Base-by-base conservation (phyloP, 805 yeast genomes). In the Saccharomycopsis fodiens region DNA sequence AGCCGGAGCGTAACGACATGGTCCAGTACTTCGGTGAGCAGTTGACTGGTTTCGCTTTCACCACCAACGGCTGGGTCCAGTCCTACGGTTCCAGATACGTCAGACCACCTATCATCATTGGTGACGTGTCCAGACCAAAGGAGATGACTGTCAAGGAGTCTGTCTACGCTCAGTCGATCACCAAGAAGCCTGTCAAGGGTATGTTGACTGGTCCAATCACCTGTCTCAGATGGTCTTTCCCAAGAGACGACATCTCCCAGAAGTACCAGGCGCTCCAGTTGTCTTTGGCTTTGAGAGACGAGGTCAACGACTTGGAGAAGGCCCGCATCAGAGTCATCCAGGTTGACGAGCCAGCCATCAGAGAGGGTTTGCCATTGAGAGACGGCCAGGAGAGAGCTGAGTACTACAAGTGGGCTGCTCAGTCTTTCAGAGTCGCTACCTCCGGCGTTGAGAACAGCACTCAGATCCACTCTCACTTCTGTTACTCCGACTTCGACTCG, bases 1-100 rank as follows among this genome's bases (percentile, higher is more conserved):
- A 93, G 78, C 98, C 99, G 72, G 98, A 93, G 82, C 85, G 99
- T 82, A 93, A 93, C 77, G 99, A 93, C 77, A 93, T 93, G 99
- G 98, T 93, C 64, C 98, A 93, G 79, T 93, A 91, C 83, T 93
- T 93, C 58, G 99, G 98, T 78, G 98, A 93, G 78, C 88, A 87
- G 78, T 78, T 93, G 68, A 84, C 85, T 66, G 99, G 99, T 72
- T 93, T 85, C 69, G 96, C 95, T 59, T 93, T 93, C 82, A 93
- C 98, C 72, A 76, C 85, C 60, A 87, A 87, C 79, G 99, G 99
- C 73, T 93, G 99, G 99, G 99, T 93, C 63, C 99, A 93, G 79
- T 93, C 98, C 58, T 93, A 91, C 72, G 99, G 99, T 79, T 89
- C 98, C 57, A 86, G 99, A 78, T 93, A 93, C 74, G 99, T 93